A percentile compares a stretch with the other conserved stretches of the same genome.
Evolutionary conservation across 2,329 filamentous ascomycete genomes (phyloP).

Genomic region (Remersonia thermophila): DNA sequence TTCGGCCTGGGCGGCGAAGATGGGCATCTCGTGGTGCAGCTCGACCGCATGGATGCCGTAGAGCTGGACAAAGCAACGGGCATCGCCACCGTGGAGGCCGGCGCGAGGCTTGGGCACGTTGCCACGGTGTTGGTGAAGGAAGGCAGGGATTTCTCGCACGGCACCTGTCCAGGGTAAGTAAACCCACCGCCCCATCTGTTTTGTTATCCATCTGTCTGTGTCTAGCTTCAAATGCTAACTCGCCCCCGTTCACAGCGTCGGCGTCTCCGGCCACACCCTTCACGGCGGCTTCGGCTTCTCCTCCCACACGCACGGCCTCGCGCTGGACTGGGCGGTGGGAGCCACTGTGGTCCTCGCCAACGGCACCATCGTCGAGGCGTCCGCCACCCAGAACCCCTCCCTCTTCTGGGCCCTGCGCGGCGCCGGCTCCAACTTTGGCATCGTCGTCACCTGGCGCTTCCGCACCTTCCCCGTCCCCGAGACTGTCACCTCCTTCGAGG

Average conservation of each 20-base stretch:
- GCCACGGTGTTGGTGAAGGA: slow-evolving; percentile 28
- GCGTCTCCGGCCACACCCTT: slow-evolving; percentile 27
- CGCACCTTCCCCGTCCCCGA: slow-evolving; percentile 27
- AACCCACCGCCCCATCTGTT: no score
- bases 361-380: slow-evolving; percentile 21
- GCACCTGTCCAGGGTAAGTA: slow-evolving; percentile 38
- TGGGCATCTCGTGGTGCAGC: slow-evolving; percentile 35
- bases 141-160: slow-evolving; percentile 34
- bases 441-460: slow-evolving; percentile 28
- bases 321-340: slow-evolving; percentile 25
- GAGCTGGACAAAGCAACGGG: slow-evolving; percentile 27
- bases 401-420: slow-evolving; percentile 33
- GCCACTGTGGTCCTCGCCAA: slow-evolving; percentile 28
- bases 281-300: slow-evolving; percentile 30
- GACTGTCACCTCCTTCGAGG: slow-evolving; percentile 20
- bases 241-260: slow-evolving; percentile 22
- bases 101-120: slow-evolving; percentile 37
- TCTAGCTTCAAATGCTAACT: no score
- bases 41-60: slow-evolving; percentile 32
- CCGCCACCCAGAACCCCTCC: slow-evolving; percentile 24
- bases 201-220: no score
- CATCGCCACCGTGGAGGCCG: slow-evolving; percentile 36
- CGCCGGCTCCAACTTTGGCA: slow-evolving; percentile 30
- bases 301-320: slow-evolving; percentile 24
- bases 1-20: slow-evolving; percentile 36